phyloP scores from a whole-genome alignment of 2,329 filamentous ascomycete species.

The Didymella glomerata region DNA sequence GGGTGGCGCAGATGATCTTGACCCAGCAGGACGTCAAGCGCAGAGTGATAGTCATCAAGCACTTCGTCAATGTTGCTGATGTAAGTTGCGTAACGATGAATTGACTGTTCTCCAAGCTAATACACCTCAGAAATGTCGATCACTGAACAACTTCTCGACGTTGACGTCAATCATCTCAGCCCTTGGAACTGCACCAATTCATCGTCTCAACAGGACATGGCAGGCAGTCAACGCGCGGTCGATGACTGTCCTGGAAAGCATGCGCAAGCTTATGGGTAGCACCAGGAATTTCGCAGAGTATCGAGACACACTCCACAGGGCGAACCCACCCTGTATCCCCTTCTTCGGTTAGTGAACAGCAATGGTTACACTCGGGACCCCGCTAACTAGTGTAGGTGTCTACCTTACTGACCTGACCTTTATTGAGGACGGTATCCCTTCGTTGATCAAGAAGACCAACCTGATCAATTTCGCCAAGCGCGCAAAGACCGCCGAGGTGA shows the following conservation, averaged over 20 bases:
- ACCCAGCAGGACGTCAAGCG: conserved; percentile 95
- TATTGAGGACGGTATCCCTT: conserved; percentile 97
- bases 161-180: conserved; percentile 98
- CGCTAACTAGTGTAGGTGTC: conserved; percentile 69
- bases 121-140: conserved; percentile 80
- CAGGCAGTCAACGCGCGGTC: conserved; percentile 89
- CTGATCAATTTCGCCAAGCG: conserved; percentile 99
- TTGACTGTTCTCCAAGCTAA: conserved; percentile 34
- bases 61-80: conserved; percentile 95
- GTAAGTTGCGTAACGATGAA: conserved; percentile 62
- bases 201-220: conserved; percentile 93
- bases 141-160: conserved; percentile 95
- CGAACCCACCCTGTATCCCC: conserved; percentile 95
- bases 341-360: conserved; percentile 79
- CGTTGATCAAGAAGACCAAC: conserved; percentile 93
- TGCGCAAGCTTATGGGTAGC: conserved; percentile 94
- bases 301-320: conserved; percentile 87
- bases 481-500: conserved; percentile 96
- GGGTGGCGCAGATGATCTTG: conserved; percentile 99
- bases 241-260: conserved; percentile 80
- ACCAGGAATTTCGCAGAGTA: conserved; percentile 99
- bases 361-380: neutral
- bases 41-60: conserved; percentile 95
- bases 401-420: conserved; percentile 98
- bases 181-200: conserved; percentile 91